These are phyloP conservation scores for Gaultheria prostrata DNA, from an alignment of 148 eudicot genomes.

Conservation along the genomic window DNA sequence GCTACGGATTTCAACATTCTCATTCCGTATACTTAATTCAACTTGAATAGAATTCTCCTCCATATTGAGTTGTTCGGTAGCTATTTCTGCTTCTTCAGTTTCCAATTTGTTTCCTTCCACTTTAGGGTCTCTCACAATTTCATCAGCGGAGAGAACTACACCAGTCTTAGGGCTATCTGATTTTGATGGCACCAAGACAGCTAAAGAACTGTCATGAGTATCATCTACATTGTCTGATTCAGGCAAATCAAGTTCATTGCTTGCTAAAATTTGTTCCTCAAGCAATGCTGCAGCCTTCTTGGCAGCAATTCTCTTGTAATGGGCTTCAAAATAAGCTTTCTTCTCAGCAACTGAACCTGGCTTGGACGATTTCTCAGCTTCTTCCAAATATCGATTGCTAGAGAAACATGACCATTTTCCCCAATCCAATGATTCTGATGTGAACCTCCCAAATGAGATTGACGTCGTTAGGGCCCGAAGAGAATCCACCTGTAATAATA, in stretches of 20 bases:
- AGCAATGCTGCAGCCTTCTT: slow-evolving; percentile 31
- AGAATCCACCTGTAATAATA: slow-evolving; percentile 52
- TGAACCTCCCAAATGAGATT: slow-evolving; percentile 72
- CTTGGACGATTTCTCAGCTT: slow-evolving; percentile 67
- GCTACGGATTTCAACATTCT: slow-evolving; percentile 19
- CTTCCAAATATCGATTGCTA: slow-evolving; percentile 72
- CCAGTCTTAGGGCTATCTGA: slow-evolving; percentile 17
- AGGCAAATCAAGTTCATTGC: background rate
- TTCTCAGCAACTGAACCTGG: slow-evolving; percentile 89
- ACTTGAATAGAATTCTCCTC: slow-evolving; percentile 24
- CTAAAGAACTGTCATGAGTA: slow-evolving; percentile 9
- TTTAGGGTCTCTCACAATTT: slow-evolving; percentile 8
- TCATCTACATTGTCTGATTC: slow-evolving; percentile 19
- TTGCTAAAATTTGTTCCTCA: slow-evolving; percentile 29
- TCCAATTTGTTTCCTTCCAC: slow-evolving; percentile 16
- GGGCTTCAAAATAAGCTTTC: slow-evolving; percentile 89
- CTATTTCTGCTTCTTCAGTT: slow-evolving; percentile 20
- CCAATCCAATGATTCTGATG: slow-evolving; percentile 77
- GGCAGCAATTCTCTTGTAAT: slow-evolving; percentile 48
- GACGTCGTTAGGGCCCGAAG: slow-evolving; percentile 62
- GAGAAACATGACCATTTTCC: slow-evolving; percentile 75
- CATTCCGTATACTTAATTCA: slow-evolving; percentile 8
- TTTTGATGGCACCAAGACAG: slow-evolving; percentile 11
- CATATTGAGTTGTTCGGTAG: slow-evolving; percentile 7
- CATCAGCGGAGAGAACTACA: slow-evolving; percentile 19